These are phyloP conservation scores for Microthlaspi erraticum DNA, from an alignment of 345 rosid genomes.

Conservation along the genomic window DNA sequence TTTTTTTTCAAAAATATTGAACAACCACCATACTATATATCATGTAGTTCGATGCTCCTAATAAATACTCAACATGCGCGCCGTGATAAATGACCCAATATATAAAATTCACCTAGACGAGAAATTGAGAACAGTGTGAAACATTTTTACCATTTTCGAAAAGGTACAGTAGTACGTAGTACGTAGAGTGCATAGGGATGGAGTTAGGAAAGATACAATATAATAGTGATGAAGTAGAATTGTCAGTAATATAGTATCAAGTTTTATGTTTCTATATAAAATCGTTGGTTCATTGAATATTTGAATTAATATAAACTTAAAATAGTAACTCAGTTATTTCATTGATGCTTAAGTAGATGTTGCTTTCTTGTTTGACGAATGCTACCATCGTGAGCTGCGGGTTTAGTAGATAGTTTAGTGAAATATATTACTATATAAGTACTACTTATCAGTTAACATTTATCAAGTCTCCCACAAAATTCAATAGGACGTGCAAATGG, in stretches of 20 bases:
- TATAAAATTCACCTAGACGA: neutral
- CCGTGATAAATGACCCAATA: conserved; percentile 2
- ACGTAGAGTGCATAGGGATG: too few species aligned
- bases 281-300: too few species aligned
- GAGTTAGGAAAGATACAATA: too few species aligned
- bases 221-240: too few species aligned
- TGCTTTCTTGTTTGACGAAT: conserved; percentile 8
- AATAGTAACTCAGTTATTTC: too few species aligned
- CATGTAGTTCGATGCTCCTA: conserved; percentile 10
- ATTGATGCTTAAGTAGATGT: neutral
- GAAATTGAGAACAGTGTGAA: too few species aligned
- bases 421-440: neutral
- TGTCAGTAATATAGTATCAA: too few species aligned
- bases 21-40: conserved; percentile 18
- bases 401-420: neutral
- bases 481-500: conserved; percentile 32
- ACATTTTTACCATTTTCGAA: too few species aligned
- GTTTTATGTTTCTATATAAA: too few species aligned
- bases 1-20: conserved; percentile 1
- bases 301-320: too few species aligned
- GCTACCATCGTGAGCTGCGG: neutral
- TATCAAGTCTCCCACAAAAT: conserved; percentile 21
- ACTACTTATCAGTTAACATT: too few species aligned
- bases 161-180: too few species aligned
- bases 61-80: conserved; percentile 12